Conservation (phyloP, 1,284 basidiomycete genomes). For the Ganoderma meredithae region DNA sequence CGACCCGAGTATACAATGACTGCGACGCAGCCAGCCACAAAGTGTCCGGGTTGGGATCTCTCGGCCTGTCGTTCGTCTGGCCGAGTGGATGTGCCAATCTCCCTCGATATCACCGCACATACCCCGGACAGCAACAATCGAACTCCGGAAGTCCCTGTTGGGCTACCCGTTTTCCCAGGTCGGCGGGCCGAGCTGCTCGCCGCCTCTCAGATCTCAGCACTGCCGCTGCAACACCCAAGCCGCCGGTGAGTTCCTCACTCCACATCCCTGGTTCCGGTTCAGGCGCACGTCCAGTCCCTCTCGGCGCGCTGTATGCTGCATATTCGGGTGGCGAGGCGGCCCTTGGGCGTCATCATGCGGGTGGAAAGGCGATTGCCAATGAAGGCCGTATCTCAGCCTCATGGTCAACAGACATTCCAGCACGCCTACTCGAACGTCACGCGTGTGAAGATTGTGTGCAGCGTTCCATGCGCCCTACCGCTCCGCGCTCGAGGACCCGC, state of each 20-base stretch:
- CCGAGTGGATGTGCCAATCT: neutral
- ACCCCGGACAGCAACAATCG: conserved; percentile 8
- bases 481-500: neutral
- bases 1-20: neutral
- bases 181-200: neutral
- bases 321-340: neutral
- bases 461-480: neutral
- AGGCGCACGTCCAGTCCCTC: neutral
- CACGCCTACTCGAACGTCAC: neutral
- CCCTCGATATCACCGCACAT: conserved; percentile 5
- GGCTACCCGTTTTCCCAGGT: conserved; percentile 1
- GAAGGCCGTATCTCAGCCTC: neutral
- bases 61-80: neutral
- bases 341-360: neutral
- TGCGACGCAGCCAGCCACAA: neutral
- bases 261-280: neutral
- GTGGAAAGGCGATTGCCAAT: neutral
- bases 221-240: neutral
- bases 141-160: neutral
- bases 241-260: conserved; percentile 5
- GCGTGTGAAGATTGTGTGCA: conserved; percentile 1
- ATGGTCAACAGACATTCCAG: neutral
- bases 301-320: neutral
- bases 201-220: conserved; percentile 3
- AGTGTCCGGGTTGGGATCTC: neutral